Evolutionary conservation across 2,329 filamentous ascomycete genomes (phyloP).

Genomic region (Periconia macrospinosa): DNA sequence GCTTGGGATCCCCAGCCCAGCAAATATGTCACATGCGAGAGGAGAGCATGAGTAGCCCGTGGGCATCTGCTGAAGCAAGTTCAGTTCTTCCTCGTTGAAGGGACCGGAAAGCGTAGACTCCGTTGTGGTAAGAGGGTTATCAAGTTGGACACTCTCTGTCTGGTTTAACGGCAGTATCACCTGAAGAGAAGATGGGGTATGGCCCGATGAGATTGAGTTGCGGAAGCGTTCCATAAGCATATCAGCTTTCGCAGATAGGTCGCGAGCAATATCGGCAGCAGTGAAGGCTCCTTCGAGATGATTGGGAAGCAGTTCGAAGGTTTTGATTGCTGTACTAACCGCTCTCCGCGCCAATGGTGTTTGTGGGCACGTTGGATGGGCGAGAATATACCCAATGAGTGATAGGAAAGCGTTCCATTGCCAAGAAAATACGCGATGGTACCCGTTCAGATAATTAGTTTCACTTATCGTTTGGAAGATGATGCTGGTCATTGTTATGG

Average conservation of each 20-base stretch:
- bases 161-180: neutral
- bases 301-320: neutral
- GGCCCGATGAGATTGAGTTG: neutral
- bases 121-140: no score
- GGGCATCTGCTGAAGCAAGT: no score
- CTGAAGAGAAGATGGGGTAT: neutral
- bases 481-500: neutral
- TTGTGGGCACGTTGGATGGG: constrained; percentile 38
- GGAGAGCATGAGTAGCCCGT: no score
- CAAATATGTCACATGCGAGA: no score
- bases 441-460: constrained; percentile 28
- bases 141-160: neutral
- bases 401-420: constrained; percentile 49
- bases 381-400: constrained; percentile 46
- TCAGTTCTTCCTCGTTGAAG: no score
- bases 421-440: constrained; percentile 47
- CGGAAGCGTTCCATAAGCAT: neutral
- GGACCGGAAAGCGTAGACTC: no score
- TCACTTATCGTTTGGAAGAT: neutral
- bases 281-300: neutral
- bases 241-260: neutral
- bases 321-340: neutral
- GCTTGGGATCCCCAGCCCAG: no score
- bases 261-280: neutral
- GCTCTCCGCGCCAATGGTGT: constrained; percentile 1